phyloP scores from a whole-genome alignment of 345 rosid species.

The Chamaenerion angustifolium region DNA sequence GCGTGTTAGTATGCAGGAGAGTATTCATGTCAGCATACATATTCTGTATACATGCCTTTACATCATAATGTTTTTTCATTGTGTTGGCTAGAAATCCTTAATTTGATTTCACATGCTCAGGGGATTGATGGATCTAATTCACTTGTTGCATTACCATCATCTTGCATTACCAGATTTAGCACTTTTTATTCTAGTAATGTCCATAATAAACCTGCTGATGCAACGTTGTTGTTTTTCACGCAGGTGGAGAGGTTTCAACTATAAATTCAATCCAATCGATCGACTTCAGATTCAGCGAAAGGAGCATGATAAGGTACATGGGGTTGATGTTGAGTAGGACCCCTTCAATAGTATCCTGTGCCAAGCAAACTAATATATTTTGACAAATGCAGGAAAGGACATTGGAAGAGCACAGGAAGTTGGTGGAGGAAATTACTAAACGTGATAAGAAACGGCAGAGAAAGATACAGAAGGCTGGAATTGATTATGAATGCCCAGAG shows the following conservation, averaged over 20 bases:
- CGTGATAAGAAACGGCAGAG: conserved; percentile 46
- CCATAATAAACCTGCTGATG: too few relatives aligned
- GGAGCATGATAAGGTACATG: conserved; percentile 51
- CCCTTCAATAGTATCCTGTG: not conserved
- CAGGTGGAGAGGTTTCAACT: conserved; percentile 79
- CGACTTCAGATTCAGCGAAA: conserved; percentile 45
- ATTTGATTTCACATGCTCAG: too few relatives aligned
- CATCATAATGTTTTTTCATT: too few relatives aligned
- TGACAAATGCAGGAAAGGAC: conserved; percentile 60
- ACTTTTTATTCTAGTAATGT: too few relatives aligned
- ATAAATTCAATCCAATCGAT: conserved; percentile 44
- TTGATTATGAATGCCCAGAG: conserved; percentile 77
- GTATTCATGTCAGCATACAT: too few relatives aligned
- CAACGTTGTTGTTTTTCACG: not conserved
- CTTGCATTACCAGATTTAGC: too few relatives aligned
- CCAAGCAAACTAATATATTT: not conserved
- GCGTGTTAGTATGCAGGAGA: too few relatives aligned
- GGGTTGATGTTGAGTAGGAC: not conserved
- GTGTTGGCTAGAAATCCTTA: too few relatives aligned
- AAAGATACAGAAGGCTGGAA: conserved; percentile 68
- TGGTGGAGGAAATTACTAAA: conserved; percentile 55
- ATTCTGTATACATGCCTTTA: too few relatives aligned
- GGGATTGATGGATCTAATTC: too few relatives aligned
- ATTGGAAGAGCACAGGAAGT: conserved; percentile 60
- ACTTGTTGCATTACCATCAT: too few relatives aligned